Evolutionary conservation across 345 rosid genomes (phyloP).

Genomic region (Bretschneidera sinensis): DNA sequence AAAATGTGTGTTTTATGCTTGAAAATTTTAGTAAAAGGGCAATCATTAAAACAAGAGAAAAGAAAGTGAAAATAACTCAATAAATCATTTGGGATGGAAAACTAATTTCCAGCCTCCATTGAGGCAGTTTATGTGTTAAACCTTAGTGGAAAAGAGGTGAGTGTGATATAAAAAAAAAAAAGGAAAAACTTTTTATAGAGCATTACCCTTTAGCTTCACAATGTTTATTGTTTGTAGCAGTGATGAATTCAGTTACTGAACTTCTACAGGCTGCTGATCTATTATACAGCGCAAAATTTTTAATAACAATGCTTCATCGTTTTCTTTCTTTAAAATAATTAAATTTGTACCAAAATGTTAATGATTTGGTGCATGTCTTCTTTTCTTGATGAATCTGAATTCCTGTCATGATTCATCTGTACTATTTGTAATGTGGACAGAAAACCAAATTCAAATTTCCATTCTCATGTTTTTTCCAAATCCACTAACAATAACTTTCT

Average conservation of each 20-base stretch:
- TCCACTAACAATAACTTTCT: too few relatives aligned
- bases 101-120: not conserved
- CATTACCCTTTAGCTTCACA: not conserved
- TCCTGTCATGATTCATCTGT: too few relatives aligned
- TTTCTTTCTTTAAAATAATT: not conserved
- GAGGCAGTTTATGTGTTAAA: not conserved
- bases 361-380: slow-evolving; percentile 13
- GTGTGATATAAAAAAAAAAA: not conserved
- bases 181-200: not conserved
- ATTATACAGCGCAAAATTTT: not conserved
- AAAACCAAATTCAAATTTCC: too few relatives aligned
- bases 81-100: not conserved
- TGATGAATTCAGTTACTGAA: not conserved
- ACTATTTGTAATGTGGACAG: too few relatives aligned
- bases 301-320: not conserved
- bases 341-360: slow-evolving; percentile 1
- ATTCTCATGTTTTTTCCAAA: too few relatives aligned
- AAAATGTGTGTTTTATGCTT: not conserved
- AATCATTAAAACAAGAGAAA: too few relatives aligned
- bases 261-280: not conserved
- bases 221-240: not conserved
- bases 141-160: not conserved
- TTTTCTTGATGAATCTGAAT: too few relatives aligned
- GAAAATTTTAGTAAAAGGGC: too few relatives aligned
- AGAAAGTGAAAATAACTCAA: too few relatives aligned